These are phyloP conservation scores for Allium fistulosum DNA, from an alignment of 106 monocot genomes.

Conservation along the genomic window DNA sequence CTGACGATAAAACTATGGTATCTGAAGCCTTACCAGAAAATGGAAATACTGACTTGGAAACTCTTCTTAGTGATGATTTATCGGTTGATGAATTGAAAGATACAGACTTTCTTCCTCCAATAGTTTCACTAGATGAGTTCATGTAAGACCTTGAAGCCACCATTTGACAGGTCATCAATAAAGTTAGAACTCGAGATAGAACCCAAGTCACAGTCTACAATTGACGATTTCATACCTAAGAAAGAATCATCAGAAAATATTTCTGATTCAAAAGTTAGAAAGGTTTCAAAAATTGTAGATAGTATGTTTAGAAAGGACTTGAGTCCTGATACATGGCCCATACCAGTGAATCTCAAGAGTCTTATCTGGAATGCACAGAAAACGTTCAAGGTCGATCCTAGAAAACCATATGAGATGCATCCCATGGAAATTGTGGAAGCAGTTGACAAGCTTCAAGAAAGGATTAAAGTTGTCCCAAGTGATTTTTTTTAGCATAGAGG, in stretches of 20 bases:
- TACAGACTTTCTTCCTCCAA: conserved; percentile 54
- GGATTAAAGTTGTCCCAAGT: conserved; percentile 98
- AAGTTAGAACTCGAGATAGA: conserved; percentile 9
- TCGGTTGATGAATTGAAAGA: conserved; percentile 69
- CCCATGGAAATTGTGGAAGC: no score
- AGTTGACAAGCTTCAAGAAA: no score
- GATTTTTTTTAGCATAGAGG: conserved; percentile 91
- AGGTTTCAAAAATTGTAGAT: no score
- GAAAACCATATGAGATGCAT: no score
- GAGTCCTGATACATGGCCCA: conserved; percentile 11
- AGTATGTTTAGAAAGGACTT: no score
- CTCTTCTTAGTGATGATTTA: conserved; percentile 44
- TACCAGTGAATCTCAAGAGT: no score
- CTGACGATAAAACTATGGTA: conserved; percentile 7
- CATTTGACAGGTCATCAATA: conserved; percentile 50
- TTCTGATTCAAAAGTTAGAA: no score
- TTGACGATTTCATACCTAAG: conserved; percentile 87
- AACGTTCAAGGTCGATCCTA: no score
- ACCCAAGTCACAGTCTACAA: no score
- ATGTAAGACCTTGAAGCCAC: conserved; percentile 87
- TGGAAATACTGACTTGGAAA: conserved; percentile 11
- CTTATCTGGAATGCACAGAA: no score
- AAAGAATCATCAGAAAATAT: conserved; percentile 74
- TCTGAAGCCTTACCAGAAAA: conserved; percentile 15
- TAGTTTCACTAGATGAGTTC: conserved; percentile 82